Evolutionary conservation across 2,329 filamentous ascomycete species (phyloP).

Genomic region (Ophiostoma piceae): DNA sequence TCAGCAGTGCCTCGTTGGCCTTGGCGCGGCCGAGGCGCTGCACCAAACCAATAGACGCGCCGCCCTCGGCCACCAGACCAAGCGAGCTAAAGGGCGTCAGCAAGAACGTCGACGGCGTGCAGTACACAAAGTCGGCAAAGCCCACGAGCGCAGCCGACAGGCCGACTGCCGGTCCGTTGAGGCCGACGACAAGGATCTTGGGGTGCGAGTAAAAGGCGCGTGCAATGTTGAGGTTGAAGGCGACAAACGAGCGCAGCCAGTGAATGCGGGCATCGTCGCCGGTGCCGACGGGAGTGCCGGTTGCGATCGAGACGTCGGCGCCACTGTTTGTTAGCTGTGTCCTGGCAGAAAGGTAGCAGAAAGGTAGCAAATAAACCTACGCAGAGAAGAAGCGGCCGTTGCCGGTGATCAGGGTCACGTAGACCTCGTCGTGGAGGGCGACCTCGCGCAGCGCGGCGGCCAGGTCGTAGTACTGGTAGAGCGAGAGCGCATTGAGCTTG

Average conservation of each 20-base stretch:
- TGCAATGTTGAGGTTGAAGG: constrained; percentile 84
- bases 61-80: constrained; percentile 85
- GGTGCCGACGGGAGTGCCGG: constrained; percentile 35
- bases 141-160: constrained; percentile 78
- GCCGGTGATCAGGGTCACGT: constrained; percentile 76
- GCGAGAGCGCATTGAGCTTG: constrained; percentile 80
- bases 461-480: constrained; percentile 70
- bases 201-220: constrained; percentile 88
- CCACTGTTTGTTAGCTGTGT: constrained; percentile 48
- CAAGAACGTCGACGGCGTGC: constrained; percentile 71
- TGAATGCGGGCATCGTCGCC: constrained; percentile 41
- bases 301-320: constrained; percentile 64
- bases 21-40: constrained; percentile 71
- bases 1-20: constrained; percentile 88
- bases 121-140: constrained; percentile 90
- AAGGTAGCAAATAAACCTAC: constrained; percentile 45
- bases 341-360: too few relatives aligned
- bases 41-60: constrained; percentile 71
- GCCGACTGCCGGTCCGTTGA: constrained; percentile 88
- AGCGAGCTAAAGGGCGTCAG: constrained; percentile 88
- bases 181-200: constrained; percentile 83
- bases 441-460: constrained; percentile 69
- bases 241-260: constrained; percentile 67
- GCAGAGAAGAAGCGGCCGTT: constrained; percentile 85
- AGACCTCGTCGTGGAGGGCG: constrained; percentile 71